phyloP scores from a whole-genome alignment of 2,329 filamentous ascomycete genomes.

The Corynespora cassiicola region DNA sequence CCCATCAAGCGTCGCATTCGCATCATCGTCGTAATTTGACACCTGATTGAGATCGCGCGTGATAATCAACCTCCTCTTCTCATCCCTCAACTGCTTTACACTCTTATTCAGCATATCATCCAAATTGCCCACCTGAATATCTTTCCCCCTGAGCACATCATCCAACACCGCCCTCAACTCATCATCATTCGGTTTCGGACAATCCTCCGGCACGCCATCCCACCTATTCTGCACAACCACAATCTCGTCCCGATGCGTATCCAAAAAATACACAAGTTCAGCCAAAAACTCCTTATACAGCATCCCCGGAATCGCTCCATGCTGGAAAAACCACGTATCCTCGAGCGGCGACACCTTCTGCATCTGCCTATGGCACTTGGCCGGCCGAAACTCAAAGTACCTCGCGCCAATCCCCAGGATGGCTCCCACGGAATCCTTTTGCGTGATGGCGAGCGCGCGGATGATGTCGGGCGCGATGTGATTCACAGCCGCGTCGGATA shows the following conservation, averaged over 20 bases:
- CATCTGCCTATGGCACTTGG: slow-evolving; percentile 54
- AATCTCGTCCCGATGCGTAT: slow-evolving; percentile 52
- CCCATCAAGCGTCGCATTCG: slow-evolving; percentile 38
- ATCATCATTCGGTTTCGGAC: slow-evolving; percentile 49
- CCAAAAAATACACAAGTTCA: slow-evolving; percentile 51
- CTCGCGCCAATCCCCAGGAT: slow-evolving; percentile 57
- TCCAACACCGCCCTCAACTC: slow-evolving; percentile 50
- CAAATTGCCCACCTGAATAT: slow-evolving; percentile 25
- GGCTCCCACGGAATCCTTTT: slow-evolving; percentile 55
- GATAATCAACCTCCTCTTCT: slow-evolving; percentile 34
- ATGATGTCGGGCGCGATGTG: slow-evolving; percentile 52
- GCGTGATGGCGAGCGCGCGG: slow-evolving; percentile 57
- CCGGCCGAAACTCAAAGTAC: slow-evolving; percentile 62
- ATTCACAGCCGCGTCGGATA: slow-evolving; percentile 33
- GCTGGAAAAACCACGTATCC: slow-evolving; percentile 59
- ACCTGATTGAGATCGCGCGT: slow-evolving; percentile 26
- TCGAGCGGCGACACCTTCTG: slow-evolving; percentile 45
- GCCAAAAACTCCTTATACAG: slow-evolving; percentile 52
- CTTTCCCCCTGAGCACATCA: slow-evolving; percentile 31
- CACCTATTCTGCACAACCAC: slow-evolving; percentile 58
- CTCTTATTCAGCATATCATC: slow-evolving; percentile 34
- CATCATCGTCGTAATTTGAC: slow-evolving; percentile 42
- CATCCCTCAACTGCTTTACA: slow-evolving; percentile 32
- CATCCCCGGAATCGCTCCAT: slow-evolving; percentile 60
- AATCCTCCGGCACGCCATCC: slow-evolving; percentile 58